Evolutionary conservation across 495 filamentous ascomycete species (phyloP).

Genomic region (Lepidopterella palustris): DNA sequence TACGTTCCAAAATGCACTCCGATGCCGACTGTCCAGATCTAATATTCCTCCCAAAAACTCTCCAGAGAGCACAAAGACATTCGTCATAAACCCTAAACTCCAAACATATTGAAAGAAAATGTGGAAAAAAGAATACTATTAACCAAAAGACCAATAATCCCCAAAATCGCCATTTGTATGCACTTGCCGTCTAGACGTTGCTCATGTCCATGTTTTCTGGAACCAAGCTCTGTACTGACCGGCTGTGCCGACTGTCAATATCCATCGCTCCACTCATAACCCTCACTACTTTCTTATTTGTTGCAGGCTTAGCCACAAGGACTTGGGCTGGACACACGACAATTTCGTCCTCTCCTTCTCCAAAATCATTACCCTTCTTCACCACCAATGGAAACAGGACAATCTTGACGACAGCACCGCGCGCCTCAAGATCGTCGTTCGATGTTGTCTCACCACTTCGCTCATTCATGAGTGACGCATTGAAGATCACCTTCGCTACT

Average conservation of each 20-base stretch:
- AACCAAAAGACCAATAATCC: not conserved
- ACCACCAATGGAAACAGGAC: slow-evolving; percentile 93
- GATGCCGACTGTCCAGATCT: not conserved
- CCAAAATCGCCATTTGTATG: not conserved
- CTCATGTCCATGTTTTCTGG: slow-evolving; percentile 27
- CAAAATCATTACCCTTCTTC: slow-evolving; percentile 83
- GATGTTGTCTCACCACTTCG: slow-evolving; percentile 60
- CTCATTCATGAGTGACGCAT: slow-evolving; percentile 88
- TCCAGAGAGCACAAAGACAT: not conserved
- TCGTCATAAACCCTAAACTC: not conserved
- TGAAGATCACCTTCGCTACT: slow-evolving; percentile 73
- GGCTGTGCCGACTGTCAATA: slow-evolving; percentile 30
- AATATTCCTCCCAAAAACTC: not conserved
- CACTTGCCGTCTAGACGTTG: slow-evolving; percentile 17
- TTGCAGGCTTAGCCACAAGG: slow-evolving; percentile 50
- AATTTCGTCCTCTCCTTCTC: slow-evolving; percentile 80
- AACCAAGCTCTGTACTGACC: slow-evolving; percentile 29
- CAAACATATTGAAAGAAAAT: not conserved
- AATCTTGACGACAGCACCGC: slow-evolving; percentile 72
- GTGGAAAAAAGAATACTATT: not conserved
- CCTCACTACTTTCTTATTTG: slow-evolving; percentile 40
- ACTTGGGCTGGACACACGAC: slow-evolving; percentile 93
- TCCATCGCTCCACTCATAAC: slow-evolving; percentile 41
- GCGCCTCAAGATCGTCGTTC: slow-evolving; percentile 70
- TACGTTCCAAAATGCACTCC: not conserved